Conservation (phyloP, 257 asterid genomes). For the Nicotiana benthamiana region DNA sequence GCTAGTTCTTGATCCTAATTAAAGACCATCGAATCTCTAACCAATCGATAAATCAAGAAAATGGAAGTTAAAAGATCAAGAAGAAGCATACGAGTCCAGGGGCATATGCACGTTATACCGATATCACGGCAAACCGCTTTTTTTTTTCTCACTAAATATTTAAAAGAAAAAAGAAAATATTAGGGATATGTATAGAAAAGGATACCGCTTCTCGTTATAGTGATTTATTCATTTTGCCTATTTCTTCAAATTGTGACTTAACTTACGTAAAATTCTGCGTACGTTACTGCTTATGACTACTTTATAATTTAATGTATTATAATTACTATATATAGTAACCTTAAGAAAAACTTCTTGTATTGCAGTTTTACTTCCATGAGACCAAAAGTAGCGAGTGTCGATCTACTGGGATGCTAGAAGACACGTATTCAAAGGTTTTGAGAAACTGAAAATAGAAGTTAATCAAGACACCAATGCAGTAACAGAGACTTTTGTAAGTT, state of each 20-base stretch:
- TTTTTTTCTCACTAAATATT: no score
- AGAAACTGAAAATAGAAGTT: not conserved
- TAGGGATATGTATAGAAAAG: no score
- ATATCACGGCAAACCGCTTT: no score
- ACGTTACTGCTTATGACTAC: no score
- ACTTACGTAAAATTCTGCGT: no score
- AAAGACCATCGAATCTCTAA: not conserved
- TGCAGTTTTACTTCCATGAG: constrained; percentile 12
- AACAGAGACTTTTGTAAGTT: not conserved
- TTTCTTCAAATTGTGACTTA: no score
- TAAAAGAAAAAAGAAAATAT: no score
- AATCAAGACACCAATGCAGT: not conserved
- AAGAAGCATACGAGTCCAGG: no score
- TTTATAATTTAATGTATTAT: not conserved
- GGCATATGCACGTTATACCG: no score
- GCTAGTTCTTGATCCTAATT: not conserved
- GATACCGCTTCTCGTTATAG: no score
- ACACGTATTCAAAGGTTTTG: not conserved
- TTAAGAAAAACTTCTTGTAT: no score
- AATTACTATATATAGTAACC: not conserved
- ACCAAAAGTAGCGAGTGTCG: not conserved
- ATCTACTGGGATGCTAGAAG: not conserved
- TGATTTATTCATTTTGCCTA: no score
- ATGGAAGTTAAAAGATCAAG: not conserved
- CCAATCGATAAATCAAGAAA: not conserved